A percentile compares a stretch with the other conserved stretches of the same genome.
Evolutionary conservation across 208 protist species (phyloP).

Genomic region (Leishmania braziliensis): DNA sequence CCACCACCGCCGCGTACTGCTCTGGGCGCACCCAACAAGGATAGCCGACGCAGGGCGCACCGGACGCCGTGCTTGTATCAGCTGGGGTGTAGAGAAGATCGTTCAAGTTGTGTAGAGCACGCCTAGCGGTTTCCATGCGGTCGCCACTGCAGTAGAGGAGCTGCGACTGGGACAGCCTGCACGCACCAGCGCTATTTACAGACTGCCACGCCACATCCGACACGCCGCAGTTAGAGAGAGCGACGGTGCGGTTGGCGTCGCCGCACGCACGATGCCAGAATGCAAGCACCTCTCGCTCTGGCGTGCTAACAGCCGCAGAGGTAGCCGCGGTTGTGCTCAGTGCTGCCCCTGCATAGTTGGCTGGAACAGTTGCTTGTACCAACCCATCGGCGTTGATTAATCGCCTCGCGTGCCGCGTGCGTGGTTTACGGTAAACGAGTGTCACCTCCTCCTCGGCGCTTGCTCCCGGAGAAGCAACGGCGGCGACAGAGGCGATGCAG

Average conservation of each 20-base stretch:
- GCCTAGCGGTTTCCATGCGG: conserved; percentile 41
- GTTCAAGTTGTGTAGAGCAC: conserved; percentile 34
- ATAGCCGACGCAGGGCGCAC: conserved; percentile 16
- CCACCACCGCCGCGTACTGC: conserved; percentile 30
- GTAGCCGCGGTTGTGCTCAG: background rate
- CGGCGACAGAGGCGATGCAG: background rate
- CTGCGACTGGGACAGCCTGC: conserved; percentile 15
- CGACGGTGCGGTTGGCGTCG: conserved; percentile 14
- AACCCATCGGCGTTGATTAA: background rate
- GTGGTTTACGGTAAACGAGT: conserved; percentile 34
- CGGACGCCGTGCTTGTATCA: conserved; percentile 4
- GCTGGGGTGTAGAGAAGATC: conserved; percentile 27
- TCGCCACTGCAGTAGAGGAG: conserved; percentile 26
- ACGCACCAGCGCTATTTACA: background rate
- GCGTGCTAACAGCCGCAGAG: background rate
- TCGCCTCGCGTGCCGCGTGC: conserved; percentile 1
- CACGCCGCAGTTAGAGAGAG: conserved; percentile 21
- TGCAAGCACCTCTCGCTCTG: conserved; percentile 11
- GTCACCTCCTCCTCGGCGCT: conserved; percentile 35
- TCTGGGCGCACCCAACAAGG: conserved; percentile 19
- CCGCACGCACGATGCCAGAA: conserved; percentile 19
- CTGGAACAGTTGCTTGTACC: background rate
- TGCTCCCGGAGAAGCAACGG: background rate
- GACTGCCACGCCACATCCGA: background rate
- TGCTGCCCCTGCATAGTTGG: background rate